Conservation (phyloP, 257 asterid species). For the Salvia rosmarinus region DNA sequence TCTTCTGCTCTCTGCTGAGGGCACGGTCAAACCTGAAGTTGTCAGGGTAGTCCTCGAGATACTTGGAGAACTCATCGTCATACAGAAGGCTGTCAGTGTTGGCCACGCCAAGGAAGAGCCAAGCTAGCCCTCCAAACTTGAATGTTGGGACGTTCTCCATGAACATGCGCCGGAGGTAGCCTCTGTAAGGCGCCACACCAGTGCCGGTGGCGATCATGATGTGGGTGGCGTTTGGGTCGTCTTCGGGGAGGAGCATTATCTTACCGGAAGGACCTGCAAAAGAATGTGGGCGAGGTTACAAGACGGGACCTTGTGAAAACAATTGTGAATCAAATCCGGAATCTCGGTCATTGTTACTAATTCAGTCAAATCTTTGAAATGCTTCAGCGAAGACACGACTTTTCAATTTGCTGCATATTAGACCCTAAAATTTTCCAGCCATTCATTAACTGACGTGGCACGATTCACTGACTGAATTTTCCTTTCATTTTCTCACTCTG, state of each 20-base stretch:
- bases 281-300: conserved; percentile 1
- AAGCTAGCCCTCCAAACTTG: conserved; percentile 84
- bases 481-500: no score
- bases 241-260: conserved; percentile 95
- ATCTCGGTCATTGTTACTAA: no score
- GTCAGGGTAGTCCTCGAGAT: conserved; percentile 69
- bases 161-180: conserved; percentile 95
- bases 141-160: conserved; percentile 81
- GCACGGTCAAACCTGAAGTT: conserved; percentile 85
- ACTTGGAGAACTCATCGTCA: conserved; percentile 80
- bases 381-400: no score
- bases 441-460: no score
- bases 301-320: neutral
- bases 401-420: no score
- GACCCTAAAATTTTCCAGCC: no score
- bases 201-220: conserved; percentile 98
- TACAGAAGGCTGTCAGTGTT: conserved; percentile 85
- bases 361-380: no score
- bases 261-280: conserved; percentile 93
- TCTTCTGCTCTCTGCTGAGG: conserved; percentile 89
- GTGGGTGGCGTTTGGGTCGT: conserved; percentile 83
- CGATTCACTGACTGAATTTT: no score
- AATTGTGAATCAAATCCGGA: neutral
- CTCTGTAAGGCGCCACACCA: conserved; percentile 90
- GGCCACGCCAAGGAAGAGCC: conserved; percentile 99